A percentile compares a stretch with the other conserved stretches of the same genome.
phyloP scores from a whole-genome alignment of 345 rosid genomes.

The Camelina sativa region DNA sequence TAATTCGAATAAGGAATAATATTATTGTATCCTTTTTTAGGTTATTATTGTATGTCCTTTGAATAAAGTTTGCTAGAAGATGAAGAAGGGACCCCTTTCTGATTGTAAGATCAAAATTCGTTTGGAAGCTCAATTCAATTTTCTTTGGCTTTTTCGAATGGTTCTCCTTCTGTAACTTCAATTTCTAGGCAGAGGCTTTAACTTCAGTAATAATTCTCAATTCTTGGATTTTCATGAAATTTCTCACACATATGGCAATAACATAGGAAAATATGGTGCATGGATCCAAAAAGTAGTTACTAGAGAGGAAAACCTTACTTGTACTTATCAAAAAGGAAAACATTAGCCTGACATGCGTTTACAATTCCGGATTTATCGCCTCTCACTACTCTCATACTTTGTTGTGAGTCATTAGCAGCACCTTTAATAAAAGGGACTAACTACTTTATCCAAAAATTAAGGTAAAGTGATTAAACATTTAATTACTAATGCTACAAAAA shows the following conservation, averaged over 20 bases:
- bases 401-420: slow-evolving; percentile 16
- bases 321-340: slow-evolving; percentile 37
- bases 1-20: slow-evolving; percentile 11
- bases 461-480: slow-evolving; percentile 9
- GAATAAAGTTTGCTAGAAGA: slow-evolving; percentile 16
- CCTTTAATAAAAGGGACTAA: not conserved
- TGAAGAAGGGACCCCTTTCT: slow-evolving; percentile 29
- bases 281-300: slow-evolving; percentile 26
- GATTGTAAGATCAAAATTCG: slow-evolving; percentile 21
- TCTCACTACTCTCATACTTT: slow-evolving; percentile 26
- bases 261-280: not conserved
- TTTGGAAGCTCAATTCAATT: slow-evolving; percentile 31
- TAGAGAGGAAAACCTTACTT: slow-evolving; percentile 18
- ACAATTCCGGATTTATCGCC: slow-evolving; percentile 36
- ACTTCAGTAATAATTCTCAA: slow-evolving; percentile 29
- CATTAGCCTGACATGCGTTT: slow-evolving; percentile 32
- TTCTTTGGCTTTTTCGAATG: slow-evolving; percentile 13
- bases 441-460: slow-evolving; percentile 30
- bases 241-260: slow-evolving; percentile 1
- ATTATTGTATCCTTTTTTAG: not conserved
- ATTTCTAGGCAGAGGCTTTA: not conserved
- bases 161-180: not conserved
- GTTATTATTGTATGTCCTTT: not conserved
- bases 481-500: slow-evolving; percentile 7
- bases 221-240: slow-evolving; percentile 27